phyloP scores from a whole-genome alignment of 2,329 filamentous ascomycete genomes.

The Trichoderma atroviride region DNA sequence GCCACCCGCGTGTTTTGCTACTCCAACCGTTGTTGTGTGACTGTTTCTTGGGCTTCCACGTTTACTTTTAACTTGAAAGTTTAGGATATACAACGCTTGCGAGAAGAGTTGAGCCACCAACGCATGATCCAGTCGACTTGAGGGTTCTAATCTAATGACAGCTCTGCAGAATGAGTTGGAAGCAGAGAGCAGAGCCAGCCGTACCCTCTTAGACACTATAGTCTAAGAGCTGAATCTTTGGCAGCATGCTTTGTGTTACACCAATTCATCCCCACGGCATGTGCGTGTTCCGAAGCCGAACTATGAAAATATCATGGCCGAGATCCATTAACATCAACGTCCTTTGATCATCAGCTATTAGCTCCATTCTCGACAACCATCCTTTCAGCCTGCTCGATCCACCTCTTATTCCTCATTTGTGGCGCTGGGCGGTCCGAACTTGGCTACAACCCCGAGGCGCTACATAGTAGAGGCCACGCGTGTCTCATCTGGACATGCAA shows the following conservation, averaged over 20 bases:
- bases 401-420: neutral
- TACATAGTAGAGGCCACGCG: neutral
- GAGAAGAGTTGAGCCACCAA: neutral
- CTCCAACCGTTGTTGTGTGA: slow-evolving; percentile 23
- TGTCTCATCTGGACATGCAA: slow-evolving; percentile 1
- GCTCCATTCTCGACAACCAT: neutral
- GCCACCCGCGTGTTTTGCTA: slow-evolving; percentile 13
- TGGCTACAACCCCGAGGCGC: neutral
- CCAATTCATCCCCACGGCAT: neutral
- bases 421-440: neutral
- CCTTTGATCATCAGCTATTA: neutral
- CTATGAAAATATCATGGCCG: neutral
- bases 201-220: neutral
- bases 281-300: slow-evolving; percentile 16
- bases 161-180: neutral
- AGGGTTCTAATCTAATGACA: neutral
- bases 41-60: neutral
- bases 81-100: neutral
- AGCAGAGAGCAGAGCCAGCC: neutral
- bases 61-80: neutral
- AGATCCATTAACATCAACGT: neutral
- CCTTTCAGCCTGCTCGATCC: neutral
- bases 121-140: neutral
- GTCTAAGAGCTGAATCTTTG: neutral
- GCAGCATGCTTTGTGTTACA: neutral